These are phyloP conservation scores for Graphiopsis chlorocephala DNA, from an alignment of 2,329 filamentous ascomycete genomes.

Conservation along the genomic window DNA sequence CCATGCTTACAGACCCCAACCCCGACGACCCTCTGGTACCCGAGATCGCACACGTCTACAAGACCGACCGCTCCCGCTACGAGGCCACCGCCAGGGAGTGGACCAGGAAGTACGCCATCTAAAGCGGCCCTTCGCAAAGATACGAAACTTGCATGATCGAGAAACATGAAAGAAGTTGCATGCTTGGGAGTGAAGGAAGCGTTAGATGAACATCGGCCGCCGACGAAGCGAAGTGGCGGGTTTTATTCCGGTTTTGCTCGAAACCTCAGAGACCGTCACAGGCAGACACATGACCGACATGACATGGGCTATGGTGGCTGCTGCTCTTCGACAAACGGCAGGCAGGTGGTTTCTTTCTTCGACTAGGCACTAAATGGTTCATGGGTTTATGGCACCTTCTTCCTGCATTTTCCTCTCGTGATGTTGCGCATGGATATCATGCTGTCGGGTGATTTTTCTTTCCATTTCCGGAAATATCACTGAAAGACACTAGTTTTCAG, in stretches of 20 bases:
- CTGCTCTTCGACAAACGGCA: slow-evolving; percentile 4
- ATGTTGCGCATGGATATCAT: not conserved
- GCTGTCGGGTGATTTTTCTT: not conserved
- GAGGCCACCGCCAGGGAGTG: slow-evolving; percentile 96
- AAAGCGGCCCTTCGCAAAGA: slow-evolving; percentile 28
- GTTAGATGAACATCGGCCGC: slow-evolving; percentile 3
- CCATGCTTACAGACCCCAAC: slow-evolving; percentile 99
- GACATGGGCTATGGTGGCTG: slow-evolving; percentile 8
- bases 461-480: not conserved
- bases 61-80: slow-evolving; percentile 94
- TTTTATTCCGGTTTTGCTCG: not conserved
- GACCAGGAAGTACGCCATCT: slow-evolving; percentile 99
- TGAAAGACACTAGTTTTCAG: no score
- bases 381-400: slow-evolving; percentile 14
- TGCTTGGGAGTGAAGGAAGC: slow-evolving; percentile 8
- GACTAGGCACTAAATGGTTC: slow-evolving; percentile 15
- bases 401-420: not conserved
- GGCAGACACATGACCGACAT: slow-evolving; percentile 4
- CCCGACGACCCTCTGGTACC: slow-evolving; percentile 97
- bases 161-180: slow-evolving; percentile 6
- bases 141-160: slow-evolving; percentile 14
- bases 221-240: not conserved
- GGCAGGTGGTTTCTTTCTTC: slow-evolving; percentile 7
- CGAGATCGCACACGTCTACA: slow-evolving; percentile 99
- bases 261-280: not conserved